Conservation (phyloP, 169 alveolate genomes). For the Perkinsus olseni region DNA sequence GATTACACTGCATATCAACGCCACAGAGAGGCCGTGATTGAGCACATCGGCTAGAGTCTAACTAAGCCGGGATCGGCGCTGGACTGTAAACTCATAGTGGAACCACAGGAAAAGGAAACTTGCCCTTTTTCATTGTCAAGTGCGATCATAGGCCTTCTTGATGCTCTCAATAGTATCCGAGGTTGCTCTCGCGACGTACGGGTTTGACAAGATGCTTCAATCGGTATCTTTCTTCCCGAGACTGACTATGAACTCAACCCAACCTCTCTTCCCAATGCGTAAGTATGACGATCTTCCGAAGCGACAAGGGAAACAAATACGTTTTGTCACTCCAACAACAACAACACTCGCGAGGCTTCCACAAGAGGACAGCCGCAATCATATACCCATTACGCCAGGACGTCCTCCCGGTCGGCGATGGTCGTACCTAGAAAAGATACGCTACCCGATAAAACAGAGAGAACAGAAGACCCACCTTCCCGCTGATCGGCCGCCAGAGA, state of each 20-base stretch:
- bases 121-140: too few relatives aligned
- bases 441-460: background rate
- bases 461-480: background rate
- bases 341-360: background rate
- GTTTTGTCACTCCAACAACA: background rate
- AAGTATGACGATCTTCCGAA: background rate
- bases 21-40: too few relatives aligned
- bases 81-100: too few relatives aligned
- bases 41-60: too few relatives aligned
- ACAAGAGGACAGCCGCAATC: background rate
- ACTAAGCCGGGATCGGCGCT: too few relatives aligned
- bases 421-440: slow-evolving; percentile 15
- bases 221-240: too few relatives aligned
- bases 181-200: too few relatives aligned
- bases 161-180: too few relatives aligned
- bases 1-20: too few relatives aligned
- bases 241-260: background rate
- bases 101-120: too few relatives aligned
- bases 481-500: background rate
- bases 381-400: slow-evolving; percentile 18
- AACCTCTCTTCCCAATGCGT: background rate
- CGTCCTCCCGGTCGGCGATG: slow-evolving; percentile 45
- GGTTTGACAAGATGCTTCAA: too few relatives aligned
- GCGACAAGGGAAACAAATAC: background rate
- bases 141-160: too few relatives aligned